Conservation (phyloP, 306 rosid genomes). For the Trifolium fragiferum region DNA sequence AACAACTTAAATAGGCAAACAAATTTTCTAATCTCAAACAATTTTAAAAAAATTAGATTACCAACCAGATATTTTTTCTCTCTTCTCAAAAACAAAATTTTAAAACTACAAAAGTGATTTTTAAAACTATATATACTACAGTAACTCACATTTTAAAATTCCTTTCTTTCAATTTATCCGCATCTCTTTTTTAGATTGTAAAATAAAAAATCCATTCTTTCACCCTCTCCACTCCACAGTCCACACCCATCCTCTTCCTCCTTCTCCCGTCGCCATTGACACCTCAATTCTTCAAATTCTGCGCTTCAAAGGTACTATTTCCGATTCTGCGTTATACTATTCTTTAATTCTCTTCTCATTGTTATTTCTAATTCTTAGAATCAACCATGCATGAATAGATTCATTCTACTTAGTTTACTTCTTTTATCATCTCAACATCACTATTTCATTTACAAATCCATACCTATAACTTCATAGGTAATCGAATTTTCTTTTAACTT, state of each 20-base stretch:
- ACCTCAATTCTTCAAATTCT: not conserved
- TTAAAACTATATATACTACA: too few species aligned
- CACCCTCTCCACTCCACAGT: not conserved
- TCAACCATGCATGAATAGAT: slow-evolving; percentile 1
- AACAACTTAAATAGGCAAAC: too few species aligned
- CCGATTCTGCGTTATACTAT: not conserved
- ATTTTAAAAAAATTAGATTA: too few species aligned
- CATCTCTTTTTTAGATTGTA: not conserved
- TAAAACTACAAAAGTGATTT: too few species aligned
- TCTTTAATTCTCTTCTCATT: not conserved
- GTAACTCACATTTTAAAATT: too few species aligned
- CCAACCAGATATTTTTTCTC: too few species aligned
- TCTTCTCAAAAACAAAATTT: too few species aligned
- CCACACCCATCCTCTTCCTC: not conserved
- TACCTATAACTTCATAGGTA: not conserved
- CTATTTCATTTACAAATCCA: not conserved
- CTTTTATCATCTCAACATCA: not conserved
- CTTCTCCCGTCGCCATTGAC: not conserved
- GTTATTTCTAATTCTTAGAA: slow-evolving; percentile 1
- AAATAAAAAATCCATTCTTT: not conserved
- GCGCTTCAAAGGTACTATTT: not conserved
- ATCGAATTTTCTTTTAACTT: slow-evolving; percentile 16
- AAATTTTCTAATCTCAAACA: too few species aligned
- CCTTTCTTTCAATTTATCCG: not conserved
- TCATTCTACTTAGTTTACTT: not conserved